Percentiles rank a stretch among this genome's conserved stretches.
Evolutionary conservation across 495 filamentous ascomycete species (phyloP).

Genomic region (Neurospora sp.): DNA sequence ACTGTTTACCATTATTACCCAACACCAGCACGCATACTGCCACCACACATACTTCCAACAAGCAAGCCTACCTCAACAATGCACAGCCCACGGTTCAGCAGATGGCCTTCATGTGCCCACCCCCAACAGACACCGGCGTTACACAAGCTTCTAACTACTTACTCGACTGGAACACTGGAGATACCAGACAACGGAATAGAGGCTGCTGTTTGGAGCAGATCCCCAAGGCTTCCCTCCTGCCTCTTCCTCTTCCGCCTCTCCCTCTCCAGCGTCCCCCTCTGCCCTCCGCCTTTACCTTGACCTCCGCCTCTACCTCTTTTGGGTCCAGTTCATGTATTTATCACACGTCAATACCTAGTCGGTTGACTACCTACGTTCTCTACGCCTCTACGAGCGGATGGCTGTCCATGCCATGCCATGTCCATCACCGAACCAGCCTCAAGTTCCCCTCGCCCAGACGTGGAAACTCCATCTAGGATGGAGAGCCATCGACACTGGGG

Average conservation of each 20-base stretch:
- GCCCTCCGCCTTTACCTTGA: background rate
- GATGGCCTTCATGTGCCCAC: background rate
- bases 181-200: background rate
- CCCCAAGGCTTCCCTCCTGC: background rate
- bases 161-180: background rate
- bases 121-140: background rate
- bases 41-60: background rate
- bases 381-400: background rate
- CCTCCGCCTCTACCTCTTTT: background rate
- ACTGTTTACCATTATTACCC: background rate
- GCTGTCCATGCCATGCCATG: background rate
- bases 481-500: background rate
- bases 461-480: background rate
- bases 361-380: background rate
- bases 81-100: background rate
- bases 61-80: background rate
- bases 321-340: background rate
- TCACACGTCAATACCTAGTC: background rate
- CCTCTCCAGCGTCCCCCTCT: background rate
- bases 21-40: no score
- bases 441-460: background rate
- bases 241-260: background rate
- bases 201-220: background rate
- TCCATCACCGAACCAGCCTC: background rate
- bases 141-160: background rate